phyloP scores from a whole-genome alignment of 1,284 basidiomycete genomes.

The Mycosarcoma maydis region DNA sequence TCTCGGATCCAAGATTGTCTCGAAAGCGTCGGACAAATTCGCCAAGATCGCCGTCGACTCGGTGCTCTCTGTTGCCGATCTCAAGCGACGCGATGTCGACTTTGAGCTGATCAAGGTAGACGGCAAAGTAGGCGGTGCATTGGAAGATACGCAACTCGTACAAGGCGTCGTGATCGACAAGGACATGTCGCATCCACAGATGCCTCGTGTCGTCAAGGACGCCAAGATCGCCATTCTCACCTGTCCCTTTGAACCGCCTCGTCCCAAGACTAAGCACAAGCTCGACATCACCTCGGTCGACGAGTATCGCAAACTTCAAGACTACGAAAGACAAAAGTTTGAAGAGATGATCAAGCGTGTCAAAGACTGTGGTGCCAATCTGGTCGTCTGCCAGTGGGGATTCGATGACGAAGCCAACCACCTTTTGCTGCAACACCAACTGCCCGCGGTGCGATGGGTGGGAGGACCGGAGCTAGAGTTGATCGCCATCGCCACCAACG shows the following conservation, averaged over 20 bases:
- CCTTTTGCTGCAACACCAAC: slow-evolving; percentile 93
- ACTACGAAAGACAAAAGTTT: slow-evolving; percentile 96
- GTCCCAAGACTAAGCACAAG: slow-evolving; percentile 99
- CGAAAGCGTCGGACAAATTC: slow-evolving; percentile 93
- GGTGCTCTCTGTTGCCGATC: slow-evolving; percentile 92
- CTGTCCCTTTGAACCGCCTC: slow-evolving; percentile 97
- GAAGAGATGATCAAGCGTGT: slow-evolving; percentile 95
- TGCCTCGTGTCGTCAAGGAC: slow-evolving; percentile 87
- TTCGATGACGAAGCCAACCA: slow-evolving; percentile 99
- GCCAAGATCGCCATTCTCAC: slow-evolving; percentile 96
- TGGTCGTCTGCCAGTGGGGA: slow-evolving; percentile 99
- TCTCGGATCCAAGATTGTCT: slow-evolving; percentile 97
- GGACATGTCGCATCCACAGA: slow-evolving; percentile 98
- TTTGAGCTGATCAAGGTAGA: slow-evolving; percentile 99
- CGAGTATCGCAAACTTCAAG: slow-evolving; percentile 92
- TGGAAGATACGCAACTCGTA: slow-evolving; percentile 92
- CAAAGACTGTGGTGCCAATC: slow-evolving; percentile 96
- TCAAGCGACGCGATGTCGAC: slow-evolving; percentile 91
- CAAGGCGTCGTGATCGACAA: slow-evolving; percentile 98
- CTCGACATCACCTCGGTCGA: slow-evolving; percentile 97
- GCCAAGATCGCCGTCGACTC: slow-evolving; percentile 97
- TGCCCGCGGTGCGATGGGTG: slow-evolving; percentile 99
- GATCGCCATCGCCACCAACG: slow-evolving; percentile 97
- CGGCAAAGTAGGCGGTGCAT: slow-evolving; percentile 95
- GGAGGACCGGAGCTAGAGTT: slow-evolving; percentile 99